These are phyloP conservation scores for Taiozyma onychis DNA, from an alignment of 1,139 yeast genomes.

Conservation along the genomic window DNA sequence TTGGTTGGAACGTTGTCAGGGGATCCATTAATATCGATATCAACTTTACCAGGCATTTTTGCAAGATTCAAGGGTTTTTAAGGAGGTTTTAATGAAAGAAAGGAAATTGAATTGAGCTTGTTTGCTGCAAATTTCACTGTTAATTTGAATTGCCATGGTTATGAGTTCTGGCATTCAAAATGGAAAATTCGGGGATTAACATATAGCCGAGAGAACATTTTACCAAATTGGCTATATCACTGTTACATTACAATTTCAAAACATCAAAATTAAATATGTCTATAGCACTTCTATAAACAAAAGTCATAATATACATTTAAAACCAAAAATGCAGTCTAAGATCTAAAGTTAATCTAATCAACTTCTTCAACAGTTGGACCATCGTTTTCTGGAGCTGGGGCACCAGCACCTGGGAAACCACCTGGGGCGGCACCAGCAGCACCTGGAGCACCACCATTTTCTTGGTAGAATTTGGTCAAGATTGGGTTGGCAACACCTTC, in stretches of 20 bases:
- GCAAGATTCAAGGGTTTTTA: not conserved
- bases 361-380: conserved; percentile 96
- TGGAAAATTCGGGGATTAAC: not conserved
- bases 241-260: not conserved
- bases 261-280: not conserved
- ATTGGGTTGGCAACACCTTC: conserved; percentile 93
- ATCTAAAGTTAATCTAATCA: conserved; percentile 44
- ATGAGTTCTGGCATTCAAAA: not conserved
- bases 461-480: conserved; percentile 87
- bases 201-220: no score
- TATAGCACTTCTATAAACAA: not conserved
- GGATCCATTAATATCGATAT: not conserved
- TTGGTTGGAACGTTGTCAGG: not conserved
- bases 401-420: conserved; percentile 64
- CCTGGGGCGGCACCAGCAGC: conserved; percentile 63
- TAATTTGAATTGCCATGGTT: not conserved
- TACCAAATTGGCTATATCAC: no score
- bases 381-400: conserved; percentile 64
- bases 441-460: conserved; percentile 62
- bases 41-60: not conserved
- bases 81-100: not conserved
- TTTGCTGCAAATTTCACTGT: not conserved
- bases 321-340: not conserved
- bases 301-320: not conserved
- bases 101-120: not conserved